These are phyloP conservation scores for Elsinoe perseae DNA, from an alignment of 2,329 filamentous ascomycete species.

Conservation along the genomic window DNA sequence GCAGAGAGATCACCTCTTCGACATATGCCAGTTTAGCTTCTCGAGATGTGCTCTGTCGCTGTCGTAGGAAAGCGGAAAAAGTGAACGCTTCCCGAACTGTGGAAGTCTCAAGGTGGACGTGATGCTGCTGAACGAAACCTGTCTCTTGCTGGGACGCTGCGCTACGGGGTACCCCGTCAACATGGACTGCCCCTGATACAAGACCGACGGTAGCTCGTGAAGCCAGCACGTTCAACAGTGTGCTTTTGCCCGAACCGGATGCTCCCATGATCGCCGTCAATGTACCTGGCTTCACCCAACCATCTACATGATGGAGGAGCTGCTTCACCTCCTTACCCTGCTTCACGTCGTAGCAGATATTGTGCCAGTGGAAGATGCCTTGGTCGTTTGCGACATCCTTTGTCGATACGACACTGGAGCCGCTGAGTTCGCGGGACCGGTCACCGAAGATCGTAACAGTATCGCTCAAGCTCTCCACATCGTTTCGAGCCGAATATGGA, in stretches of 20 bases:
- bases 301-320: conserved; percentile 37
- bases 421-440: neutral
- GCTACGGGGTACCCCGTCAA: neutral
- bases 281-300: conserved; percentile 46
- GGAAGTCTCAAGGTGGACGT: neutral
- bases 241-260: conserved; percentile 64
- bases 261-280: conserved; percentile 74
- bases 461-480: neutral
- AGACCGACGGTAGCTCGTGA: neutral
- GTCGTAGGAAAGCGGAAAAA: neutral
- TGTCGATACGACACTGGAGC: neutral
- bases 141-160: neutral
- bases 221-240: conserved; percentile 69
- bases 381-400: neutral
- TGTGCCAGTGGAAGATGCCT: neutral
- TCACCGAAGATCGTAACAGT: neutral
- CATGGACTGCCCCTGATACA: neutral
- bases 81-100: neutral
- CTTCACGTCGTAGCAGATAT: neutral
- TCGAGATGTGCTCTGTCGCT: neutral
- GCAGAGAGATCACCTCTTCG: neutral
- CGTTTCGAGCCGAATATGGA: neutral
- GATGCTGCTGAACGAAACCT: neutral
- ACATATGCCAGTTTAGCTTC: neutral
- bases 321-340: neutral